These are phyloP conservation scores for Geopyxis carbonaria DNA, from an alignment of 495 filamentous ascomycete species.

Conservation along the genomic window DNA sequence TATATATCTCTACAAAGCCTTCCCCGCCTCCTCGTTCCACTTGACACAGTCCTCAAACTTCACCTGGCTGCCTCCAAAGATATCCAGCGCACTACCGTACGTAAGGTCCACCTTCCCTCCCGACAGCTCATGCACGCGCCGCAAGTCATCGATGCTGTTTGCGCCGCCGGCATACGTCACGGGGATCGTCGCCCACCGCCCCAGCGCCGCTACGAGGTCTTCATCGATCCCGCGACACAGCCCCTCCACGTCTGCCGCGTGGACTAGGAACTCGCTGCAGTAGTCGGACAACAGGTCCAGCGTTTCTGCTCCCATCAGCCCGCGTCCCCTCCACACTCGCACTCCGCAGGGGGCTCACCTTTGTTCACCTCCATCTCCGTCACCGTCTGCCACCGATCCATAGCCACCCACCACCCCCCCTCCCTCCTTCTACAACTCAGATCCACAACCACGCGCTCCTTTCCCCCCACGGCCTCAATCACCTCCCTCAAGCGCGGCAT, in stretches of 20 bases:
- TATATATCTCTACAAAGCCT: too few species aligned
- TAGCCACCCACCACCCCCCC: constrained; percentile 73
- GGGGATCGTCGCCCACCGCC: constrained; percentile 73
- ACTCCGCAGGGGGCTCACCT: constrained; percentile 35
- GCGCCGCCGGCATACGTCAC: constrained; percentile 93
- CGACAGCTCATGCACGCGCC: constrained; percentile 60
- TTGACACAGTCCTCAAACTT: constrained; percentile 71
- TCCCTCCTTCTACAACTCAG: constrained; percentile 67
- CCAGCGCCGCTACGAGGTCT: constrained; percentile 55
- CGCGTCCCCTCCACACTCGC: neutral
- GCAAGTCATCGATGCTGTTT: constrained; percentile 60
- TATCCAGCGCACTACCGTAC: constrained; percentile 88
- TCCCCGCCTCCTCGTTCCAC: constrained; percentile 47
- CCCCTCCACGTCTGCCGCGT: constrained; percentile 97
- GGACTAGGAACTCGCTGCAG: constrained; percentile 90
- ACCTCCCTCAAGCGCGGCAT: constrained; percentile 53
- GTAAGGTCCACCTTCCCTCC: constrained; percentile 75
- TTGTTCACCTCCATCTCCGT: constrained; percentile 85
- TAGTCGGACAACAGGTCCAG: constrained; percentile 68
- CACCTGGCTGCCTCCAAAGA: constrained; percentile 77
- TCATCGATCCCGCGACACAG: constrained; percentile 81
- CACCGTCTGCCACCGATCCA: constrained; percentile 96
- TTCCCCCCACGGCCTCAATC: constrained; percentile 48
- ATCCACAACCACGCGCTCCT: constrained; percentile 76
- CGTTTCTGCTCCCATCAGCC: constrained; percentile 37